Conservation (phyloP, 1,139 yeast species). For the Scheffersomyces illinoinensis region DNA sequence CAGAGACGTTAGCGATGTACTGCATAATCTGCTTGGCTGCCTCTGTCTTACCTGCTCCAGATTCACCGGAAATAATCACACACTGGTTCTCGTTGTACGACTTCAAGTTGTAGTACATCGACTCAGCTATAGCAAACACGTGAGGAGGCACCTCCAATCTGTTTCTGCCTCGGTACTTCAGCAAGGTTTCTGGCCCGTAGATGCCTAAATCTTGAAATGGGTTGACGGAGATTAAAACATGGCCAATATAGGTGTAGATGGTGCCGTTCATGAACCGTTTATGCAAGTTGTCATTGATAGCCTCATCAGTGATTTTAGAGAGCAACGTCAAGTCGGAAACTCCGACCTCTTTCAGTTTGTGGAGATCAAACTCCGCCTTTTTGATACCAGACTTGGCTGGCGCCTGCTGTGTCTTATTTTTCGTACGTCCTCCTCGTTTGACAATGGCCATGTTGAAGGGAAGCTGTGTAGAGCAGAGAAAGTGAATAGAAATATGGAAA, state of each 20-base stretch:
- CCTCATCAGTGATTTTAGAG: constrained; percentile 85
- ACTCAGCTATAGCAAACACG: constrained; percentile 96
- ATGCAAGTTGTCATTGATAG: constrained; percentile 88
- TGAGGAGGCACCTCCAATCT: constrained; percentile 98
- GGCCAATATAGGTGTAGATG: constrained; percentile 87
- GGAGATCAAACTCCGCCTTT: constrained; percentile 88
- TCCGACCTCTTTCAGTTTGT: constrained; percentile 94
- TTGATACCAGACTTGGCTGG: constrained; percentile 69
- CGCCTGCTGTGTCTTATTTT: constrained; percentile 51
- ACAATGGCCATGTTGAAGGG: constrained; percentile 62
- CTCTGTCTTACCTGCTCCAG: constrained; percentile 99
- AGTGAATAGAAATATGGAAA: neutral
- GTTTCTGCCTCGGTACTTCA: constrained; percentile 85
- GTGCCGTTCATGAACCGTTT: constrained; percentile 87
- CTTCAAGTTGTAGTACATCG: constrained; percentile 94
- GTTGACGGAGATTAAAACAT: constrained; percentile 90
- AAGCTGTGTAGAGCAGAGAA: neutral
- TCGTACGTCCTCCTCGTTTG: constrained; percentile 70
- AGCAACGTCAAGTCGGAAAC: constrained; percentile 91
- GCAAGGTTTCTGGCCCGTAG: constrained; percentile 75
- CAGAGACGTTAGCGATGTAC: constrained; percentile 84
- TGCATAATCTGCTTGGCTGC: constrained; percentile 99
- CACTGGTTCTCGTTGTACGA: constrained; percentile 95
- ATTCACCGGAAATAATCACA: constrained; percentile 97
- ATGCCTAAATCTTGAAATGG: constrained; percentile 97